These are phyloP conservation scores for Lagenaria siceraria DNA, from an alignment of 306 rosid species.

Conservation along the genomic window DNA sequence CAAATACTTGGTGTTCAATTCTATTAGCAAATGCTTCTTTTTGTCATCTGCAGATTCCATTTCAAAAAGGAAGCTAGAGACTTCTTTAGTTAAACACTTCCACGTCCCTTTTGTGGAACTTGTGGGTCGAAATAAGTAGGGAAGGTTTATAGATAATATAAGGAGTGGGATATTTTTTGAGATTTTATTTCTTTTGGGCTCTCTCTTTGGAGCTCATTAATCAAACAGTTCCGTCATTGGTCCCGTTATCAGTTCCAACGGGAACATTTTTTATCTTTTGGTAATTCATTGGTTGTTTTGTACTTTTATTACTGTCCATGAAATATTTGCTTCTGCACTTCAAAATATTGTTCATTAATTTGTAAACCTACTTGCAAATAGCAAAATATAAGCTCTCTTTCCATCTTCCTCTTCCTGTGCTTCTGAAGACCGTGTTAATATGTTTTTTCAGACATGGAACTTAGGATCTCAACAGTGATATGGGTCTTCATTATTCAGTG, in stretches of 20 bases:
- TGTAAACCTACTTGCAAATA: not conserved
- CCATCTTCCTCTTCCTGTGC: not conserved
- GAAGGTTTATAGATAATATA: not conserved
- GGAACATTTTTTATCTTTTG: not conserved
- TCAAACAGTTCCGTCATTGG: not conserved
- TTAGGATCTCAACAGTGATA: constrained; percentile 16
- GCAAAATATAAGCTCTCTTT: not conserved
- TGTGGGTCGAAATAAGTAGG: not conserved
- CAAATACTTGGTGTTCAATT: not conserved
- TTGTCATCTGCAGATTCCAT: not conserved
- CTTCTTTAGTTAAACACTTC: not conserved
- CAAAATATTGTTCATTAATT: not conserved
- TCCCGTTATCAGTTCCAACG: not conserved
- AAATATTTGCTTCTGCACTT: not conserved
- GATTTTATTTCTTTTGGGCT: not conserved
- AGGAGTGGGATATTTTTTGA: not conserved
- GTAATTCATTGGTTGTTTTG: not conserved
- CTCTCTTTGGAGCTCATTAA: not conserved
- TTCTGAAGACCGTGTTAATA: not conserved
- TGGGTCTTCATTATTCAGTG: constrained; percentile 36
- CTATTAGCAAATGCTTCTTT: not conserved
- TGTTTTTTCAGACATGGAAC: not conserved
- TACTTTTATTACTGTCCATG: not conserved
- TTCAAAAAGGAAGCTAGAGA: not conserved
- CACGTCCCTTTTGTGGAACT: not conserved